Conservation (phyloP, 768 basidiomycete genomes). For the Agaricus blazei region DNA sequence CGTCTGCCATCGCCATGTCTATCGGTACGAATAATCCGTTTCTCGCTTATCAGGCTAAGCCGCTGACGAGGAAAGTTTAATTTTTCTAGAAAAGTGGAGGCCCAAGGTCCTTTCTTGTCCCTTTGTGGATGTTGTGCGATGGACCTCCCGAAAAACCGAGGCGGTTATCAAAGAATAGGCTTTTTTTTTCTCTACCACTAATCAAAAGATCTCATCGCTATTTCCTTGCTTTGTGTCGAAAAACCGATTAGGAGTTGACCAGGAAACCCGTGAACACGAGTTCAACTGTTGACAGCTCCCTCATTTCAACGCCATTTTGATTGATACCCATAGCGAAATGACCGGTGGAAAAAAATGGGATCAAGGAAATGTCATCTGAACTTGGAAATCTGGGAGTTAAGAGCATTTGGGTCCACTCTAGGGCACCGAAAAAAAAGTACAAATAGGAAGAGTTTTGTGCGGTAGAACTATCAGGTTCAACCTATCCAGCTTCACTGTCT, state of each 20-base stretch:
- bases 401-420: neutral
- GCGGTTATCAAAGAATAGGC: slow-evolving; percentile 6
- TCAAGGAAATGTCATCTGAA: neutral
- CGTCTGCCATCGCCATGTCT: neutral
- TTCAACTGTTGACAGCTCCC: slow-evolving; percentile 1
- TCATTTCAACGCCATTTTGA: neutral
- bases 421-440: neutral
- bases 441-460: neutral
- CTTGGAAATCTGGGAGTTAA: neutral
- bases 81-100: neutral
- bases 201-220: too few species aligned
- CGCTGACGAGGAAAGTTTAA: neutral
- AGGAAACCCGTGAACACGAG: neutral
- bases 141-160: neutral
- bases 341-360: neutral
- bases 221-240: neutral
- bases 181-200: neutral
- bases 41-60: neutral
- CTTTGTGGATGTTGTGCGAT: neutral
- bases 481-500: too few species aligned
- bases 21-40: neutral
- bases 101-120: neutral
- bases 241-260: neutral
- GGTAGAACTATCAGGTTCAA: too few species aligned
- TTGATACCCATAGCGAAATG: neutral